These are phyloP conservation scores for Tilletiaria anomala DNA, from an alignment of 1,284 basidiomycete species.

Conservation along the genomic window DNA sequence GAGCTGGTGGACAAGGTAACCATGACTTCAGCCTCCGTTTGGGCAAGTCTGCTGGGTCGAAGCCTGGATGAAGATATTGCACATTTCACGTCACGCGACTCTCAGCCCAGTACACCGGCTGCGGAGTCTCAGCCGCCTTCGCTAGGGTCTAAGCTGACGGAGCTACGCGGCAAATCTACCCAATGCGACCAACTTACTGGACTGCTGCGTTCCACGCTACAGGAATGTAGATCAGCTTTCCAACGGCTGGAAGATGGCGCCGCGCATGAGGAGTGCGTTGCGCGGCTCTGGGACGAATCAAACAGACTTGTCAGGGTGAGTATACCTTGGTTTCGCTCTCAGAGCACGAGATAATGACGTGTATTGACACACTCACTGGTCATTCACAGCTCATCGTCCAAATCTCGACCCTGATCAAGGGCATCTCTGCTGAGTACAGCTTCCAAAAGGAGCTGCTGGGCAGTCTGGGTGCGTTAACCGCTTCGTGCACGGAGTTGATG, in stretches of 20 bases:
- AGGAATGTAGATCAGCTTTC: not conserved
- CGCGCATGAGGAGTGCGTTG: not conserved
- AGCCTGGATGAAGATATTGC: slow-evolving; percentile 3
- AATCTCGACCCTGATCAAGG: slow-evolving; percentile 25
- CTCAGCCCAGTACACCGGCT: slow-evolving; percentile 2
- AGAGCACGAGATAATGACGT: not conserved
- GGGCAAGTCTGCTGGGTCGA: slow-evolving; percentile 24
- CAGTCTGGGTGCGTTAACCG: slow-evolving; percentile 23
- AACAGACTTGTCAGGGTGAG: slow-evolving; percentile 20
- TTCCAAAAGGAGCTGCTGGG: slow-evolving; percentile 22
- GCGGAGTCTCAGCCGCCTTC: not conserved
- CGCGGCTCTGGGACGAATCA: slow-evolving; percentile 18
- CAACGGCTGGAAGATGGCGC: not conserved
- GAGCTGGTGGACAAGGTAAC: slow-evolving; percentile 24
- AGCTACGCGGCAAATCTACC: no score
- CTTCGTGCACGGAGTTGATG: slow-evolving; percentile 20
- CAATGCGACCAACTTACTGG: not conserved
- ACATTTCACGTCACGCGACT: not conserved
- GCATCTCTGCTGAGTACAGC: slow-evolving; percentile 14
- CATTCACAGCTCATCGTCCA: slow-evolving; percentile 13
- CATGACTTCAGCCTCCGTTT: slow-evolving; percentile 16
- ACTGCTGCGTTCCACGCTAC: not conserved
- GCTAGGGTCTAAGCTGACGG: slow-evolving; percentile 3
- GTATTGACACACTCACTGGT: not conserved
- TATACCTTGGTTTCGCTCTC: not conserved